Evolutionary conservation across 441 rosid genomes (phyloP), one percentile per base, ranked within the genome.

Genomic region (Pelargonium myrrhifolium): DNA sequence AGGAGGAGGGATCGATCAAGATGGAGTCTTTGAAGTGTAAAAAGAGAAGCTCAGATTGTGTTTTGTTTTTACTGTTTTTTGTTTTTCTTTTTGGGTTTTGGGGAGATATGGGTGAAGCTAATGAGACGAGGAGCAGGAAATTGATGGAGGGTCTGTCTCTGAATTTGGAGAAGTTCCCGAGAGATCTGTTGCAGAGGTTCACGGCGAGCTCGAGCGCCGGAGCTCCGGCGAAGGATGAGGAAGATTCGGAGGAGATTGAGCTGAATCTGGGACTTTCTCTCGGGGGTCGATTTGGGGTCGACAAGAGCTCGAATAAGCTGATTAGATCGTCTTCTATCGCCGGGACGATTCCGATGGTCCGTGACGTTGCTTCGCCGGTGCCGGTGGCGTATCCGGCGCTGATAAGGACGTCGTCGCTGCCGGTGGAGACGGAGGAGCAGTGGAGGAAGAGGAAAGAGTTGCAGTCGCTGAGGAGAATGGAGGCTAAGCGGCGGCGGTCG

Each of bases 401-500:
- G 55, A 58, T 49, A 7, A 82, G 96, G 87, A 77, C 90, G 47
- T 81, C 83, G 66, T 90, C 96, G 56, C 64, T 90, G 64, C 96
- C 97, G 4, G 68, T 79, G 45, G 90, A 87, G 76, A 80, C 85
- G 63, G 88, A 83, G 76, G 93, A 81, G 15, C 85, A 85, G 60
- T 81, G 83, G 87, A 88, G 89, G 85, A 90, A 80, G 78, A 87
- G 96, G 77, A 90, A 93, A 66, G 85, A 85, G 76, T 61, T 86
- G 79, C 97, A 90, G 78, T 80, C 84, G 21, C 72, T 85, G 15
- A 83, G 97, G 79, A 83, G 97, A 72, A 80, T 85, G 80, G 91
- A 87, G 75, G 98, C 93, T 4, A 92, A 92, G 81, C 77, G 96
- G 79, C 88, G 85, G 84, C 82, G 96, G 69, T 73, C 81, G 42